Conservation (phyloP, 2,329 filamentous ascomycete genomes). For the Bisporella sp. region DNA sequence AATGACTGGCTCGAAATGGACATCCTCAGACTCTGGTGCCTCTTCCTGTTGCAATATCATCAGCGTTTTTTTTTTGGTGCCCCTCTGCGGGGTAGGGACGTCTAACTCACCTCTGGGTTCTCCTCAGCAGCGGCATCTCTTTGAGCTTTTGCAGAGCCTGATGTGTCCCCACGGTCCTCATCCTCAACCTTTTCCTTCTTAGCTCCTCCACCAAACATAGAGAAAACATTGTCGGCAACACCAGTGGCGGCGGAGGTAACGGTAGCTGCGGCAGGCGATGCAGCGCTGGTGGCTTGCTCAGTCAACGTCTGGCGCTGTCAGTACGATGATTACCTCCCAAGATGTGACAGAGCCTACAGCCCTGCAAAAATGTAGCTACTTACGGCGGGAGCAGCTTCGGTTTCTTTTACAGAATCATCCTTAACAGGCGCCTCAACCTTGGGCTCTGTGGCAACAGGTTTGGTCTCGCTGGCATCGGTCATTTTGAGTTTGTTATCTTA, state of each 20-base stretch:
- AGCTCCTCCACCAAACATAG: constrained; percentile 96
- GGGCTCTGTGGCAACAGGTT: constrained; percentile 35
- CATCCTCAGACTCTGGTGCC: constrained; percentile 79
- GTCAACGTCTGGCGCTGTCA: constrained; percentile 21
- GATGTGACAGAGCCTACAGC: not conserved
- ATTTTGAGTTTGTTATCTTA: not conserved
- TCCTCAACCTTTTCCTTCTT: constrained; percentile 94
- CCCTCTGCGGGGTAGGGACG: not conserved
- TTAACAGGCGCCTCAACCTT: constrained; percentile 30
- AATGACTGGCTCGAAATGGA: constrained; percentile 96
- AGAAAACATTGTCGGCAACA: constrained; percentile 67
- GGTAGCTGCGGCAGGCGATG: constrained; percentile 31
- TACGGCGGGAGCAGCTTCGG: not conserved
- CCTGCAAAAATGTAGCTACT: not conserved
- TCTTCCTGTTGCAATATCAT: constrained; percentile 46
- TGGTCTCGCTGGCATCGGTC: constrained; percentile 7
- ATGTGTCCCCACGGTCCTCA: constrained; percentile 78
- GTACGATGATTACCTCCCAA: constrained; percentile 2
- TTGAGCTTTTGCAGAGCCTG: constrained; percentile 79
- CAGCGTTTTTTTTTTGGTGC: constrained; percentile 6
- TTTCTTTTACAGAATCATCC: not conserved
- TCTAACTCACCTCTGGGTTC: constrained; percentile 25
- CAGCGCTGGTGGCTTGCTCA: constrained; percentile 28
- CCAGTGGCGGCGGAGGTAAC: constrained; percentile 33
- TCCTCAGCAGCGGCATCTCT: constrained; percentile 41